Conservation (phyloP, 2,329 filamentous ascomycete species). For the Calonectria hongkongensis region DNA sequence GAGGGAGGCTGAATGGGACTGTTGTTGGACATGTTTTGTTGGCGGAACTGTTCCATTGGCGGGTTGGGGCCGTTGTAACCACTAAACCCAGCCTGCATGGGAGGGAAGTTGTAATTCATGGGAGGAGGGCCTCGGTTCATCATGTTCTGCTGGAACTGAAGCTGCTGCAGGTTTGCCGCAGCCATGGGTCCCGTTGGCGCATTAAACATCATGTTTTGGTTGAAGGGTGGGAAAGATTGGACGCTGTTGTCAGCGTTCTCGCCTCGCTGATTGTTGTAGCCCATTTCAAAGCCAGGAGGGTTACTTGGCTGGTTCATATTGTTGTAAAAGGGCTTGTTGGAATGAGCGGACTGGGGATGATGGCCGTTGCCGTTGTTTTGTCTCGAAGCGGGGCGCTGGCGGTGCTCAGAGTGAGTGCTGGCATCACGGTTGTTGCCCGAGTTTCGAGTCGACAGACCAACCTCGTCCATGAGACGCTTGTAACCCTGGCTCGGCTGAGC, state of each 20-base stretch:
- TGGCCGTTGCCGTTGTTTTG: conserved; percentile 69
- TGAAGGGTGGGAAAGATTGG: conserved; percentile 70
- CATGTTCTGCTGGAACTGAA: conserved; percentile 77
- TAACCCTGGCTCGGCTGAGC: conserved; percentile 96
- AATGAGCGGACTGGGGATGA: conserved; percentile 63
- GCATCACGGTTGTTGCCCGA: conserved; percentile 66
- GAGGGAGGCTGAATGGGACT: conserved; percentile 70
- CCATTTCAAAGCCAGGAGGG: conserved; percentile 69
- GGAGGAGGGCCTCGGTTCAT: conserved; percentile 72
- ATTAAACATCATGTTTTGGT: conserved; percentile 72
- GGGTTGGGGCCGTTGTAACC: conserved; percentile 70
- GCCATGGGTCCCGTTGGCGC: conserved; percentile 66
- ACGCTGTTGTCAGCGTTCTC: conserved; percentile 72
- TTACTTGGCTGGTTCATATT: conserved; percentile 65
- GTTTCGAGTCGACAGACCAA: conserved; percentile 85
- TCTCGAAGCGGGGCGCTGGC: conserved; percentile 74
- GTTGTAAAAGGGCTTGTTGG: conserved; percentile 73
- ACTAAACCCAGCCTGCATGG: conserved; percentile 74
- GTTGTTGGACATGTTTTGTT: conserved; percentile 69
- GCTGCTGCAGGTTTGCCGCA: conserved; percentile 70
- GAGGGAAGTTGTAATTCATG: conserved; percentile 74
- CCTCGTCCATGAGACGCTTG: conserved; percentile 99
- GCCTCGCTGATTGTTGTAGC: conserved; percentile 70
- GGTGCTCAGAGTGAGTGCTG: conserved; percentile 67
- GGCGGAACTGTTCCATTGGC: conserved; percentile 74